phyloP scores from a whole-genome alignment of 257 asterid species.

The Striga asiatica region DNA sequence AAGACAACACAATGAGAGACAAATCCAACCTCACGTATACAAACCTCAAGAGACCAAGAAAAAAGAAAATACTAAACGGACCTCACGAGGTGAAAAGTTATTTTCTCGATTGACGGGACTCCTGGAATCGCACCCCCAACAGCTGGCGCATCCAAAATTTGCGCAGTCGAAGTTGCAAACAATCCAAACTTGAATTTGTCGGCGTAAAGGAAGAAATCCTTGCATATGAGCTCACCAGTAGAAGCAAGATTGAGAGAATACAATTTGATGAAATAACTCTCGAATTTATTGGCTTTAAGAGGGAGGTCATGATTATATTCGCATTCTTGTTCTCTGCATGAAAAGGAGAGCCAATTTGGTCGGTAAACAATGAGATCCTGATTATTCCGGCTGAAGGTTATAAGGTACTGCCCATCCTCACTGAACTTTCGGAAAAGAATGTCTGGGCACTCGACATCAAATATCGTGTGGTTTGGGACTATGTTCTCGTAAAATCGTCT shows the following conservation, averaged over 20 bases:
- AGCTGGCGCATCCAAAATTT: conserved; percentile 75
- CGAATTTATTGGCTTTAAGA: conserved; percentile 70
- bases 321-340: conserved; percentile 65
- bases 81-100: conserved; percentile 93
- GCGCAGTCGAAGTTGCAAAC: conserved; percentile 92
- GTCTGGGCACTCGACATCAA: conserved; percentile 88
- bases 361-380: conserved; percentile 87
- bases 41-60: no score
- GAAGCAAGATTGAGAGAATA: conserved; percentile 69
- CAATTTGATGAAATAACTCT: conserved; percentile 77
- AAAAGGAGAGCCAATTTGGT: conserved; percentile 84
- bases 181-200: conserved; percentile 72
- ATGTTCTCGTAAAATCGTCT: conserved; percentile 86
- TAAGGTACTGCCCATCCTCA: conserved; percentile 84
- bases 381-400: conserved; percentile 87
- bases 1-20: conserved; percentile 11
- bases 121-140: conserved; percentile 87
- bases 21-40: no score
- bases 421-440: conserved; percentile 89
- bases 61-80: conserved; percentile 25
- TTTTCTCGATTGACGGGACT: conserved; percentile 79
- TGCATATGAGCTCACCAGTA: conserved; percentile 82
- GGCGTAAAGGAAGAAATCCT: conserved; percentile 77
- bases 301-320: conserved; percentile 59
- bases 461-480: conserved; percentile 78